Evolutionary conservation across 768 basidiomycete species (phyloP), one percentile per base, ranked within the genome.

Genomic region (Polyporus arcularius): DNA sequence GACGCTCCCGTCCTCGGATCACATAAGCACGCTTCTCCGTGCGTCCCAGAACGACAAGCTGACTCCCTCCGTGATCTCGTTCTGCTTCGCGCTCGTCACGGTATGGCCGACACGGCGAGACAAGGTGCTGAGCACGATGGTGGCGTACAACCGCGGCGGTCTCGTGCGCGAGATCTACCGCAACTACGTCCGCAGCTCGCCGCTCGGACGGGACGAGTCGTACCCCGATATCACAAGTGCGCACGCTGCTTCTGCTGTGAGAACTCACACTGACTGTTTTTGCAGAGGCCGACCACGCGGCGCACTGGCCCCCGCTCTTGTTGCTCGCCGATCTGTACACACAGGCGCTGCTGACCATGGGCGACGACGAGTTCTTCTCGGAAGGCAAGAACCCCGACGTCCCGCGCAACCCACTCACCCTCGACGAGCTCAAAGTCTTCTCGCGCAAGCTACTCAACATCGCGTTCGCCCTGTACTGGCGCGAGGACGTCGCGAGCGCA

Each of bases 311-410:
- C 0, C 79, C 90, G 2, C 73, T 98, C 1, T 76, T 98, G 8
- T 82, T 97, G 57, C 82, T 96, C 8, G 81, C 85, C 1, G 89
- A 96, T 53, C 72, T 97, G 11, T 96, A 97, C 73, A 82, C 86
- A 2, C 90, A 96, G 60, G 84, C 87, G 1, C 82, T 98, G 35
- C 79, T 94, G 35, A 94, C 94, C 0, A 92, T 98, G 82, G 92
- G 92, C 1, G 97, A 99, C 67, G 96, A 98, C 74, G 97, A 98
- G 71, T 98, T 98, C 77, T 97, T 97, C 71, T 84, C 86, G 10
- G 66, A 72, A 26, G 69, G 68, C 10, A 64, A 74, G 8, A 42
- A 69, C 5, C 55, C 74, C 4, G 53, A 68, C 15, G 68, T 75
- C 4, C 70, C 78, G n/a, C 77, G 87, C 18, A 96, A 95, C 63